Evolutionary conservation across 768 basidiomycete species (phyloP).

Genomic region (Tulasnella sp.): DNA sequence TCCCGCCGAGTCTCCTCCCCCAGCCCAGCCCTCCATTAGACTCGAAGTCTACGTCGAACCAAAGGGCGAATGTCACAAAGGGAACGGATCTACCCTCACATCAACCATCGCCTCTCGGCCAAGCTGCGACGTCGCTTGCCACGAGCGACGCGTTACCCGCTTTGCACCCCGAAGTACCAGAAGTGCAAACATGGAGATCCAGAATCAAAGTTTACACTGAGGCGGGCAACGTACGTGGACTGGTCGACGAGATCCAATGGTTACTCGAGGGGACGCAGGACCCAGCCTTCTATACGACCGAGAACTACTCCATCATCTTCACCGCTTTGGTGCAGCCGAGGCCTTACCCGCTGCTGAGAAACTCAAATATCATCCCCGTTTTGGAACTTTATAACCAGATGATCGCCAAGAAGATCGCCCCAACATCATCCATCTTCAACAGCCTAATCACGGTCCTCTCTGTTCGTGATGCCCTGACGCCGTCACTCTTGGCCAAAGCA

Average conservation of each 20-base stretch:
- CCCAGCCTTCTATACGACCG: conserved; percentile 25
- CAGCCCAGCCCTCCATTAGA: no score
- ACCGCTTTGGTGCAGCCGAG: conserved; percentile 33
- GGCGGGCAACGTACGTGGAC: no score
- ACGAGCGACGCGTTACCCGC: no score
- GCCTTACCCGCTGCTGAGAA: conserved; percentile 27
- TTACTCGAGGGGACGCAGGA: background rate
- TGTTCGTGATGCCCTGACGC: conserved; percentile 56
- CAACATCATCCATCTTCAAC: conserved; percentile 52
- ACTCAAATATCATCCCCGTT: conserved; percentile 41
- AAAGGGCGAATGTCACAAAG: background rate
- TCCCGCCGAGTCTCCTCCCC: conserved; percentile 30
- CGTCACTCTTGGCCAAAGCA: conserved; percentile 33
- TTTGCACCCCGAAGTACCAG: background rate
- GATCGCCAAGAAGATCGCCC: conserved; percentile 47
- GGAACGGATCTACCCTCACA: background rate
- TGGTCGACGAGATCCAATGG: background rate
- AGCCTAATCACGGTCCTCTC: conserved; percentile 51
- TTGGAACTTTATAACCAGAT: conserved; percentile 64
- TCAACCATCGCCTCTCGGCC: no score
- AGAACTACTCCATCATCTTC: conserved; percentile 55
- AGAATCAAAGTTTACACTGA: no score
- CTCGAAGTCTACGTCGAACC: no score
- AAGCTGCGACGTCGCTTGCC: no score
- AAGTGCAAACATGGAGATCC: background rate